Evolutionary conservation across 140 eudicot species (phyloP), one percentile per base, ranked within the genome.

Genomic region (Cichorium intybus): DNA sequence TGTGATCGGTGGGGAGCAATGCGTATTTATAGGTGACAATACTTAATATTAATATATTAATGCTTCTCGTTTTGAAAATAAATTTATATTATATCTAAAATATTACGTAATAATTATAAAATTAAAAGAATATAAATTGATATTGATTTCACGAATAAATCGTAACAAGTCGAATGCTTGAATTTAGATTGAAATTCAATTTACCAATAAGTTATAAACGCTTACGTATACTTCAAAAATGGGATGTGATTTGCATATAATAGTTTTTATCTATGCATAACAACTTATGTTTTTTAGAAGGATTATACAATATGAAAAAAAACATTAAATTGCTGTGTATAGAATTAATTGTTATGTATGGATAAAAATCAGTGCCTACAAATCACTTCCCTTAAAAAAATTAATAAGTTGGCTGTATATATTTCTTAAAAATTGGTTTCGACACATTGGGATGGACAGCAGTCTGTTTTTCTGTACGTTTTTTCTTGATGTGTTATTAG

Each of bases 1-100:
- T 83, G 86, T 83, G 83, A 80, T 29, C 78, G 10, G 79, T 58
- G 81, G 78, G 73, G 79, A 69, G 66, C 55, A 60, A 68, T 35
- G 35, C 34, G 62, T 70, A 77, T 64, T 47, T 70, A 70, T 70
- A 77, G 67, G 37, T 45, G 33, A 55, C 54, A 64, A 60, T 21
- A 33, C 8, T 23, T 24, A 11, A 39, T 66, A 51, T 21, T 65
- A n/a, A 29, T 50, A 15, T 21, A 50, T 26, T 45, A 18, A 34
- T 34, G 49, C 64, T 17, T 41, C 53, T 39, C 23, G 15, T 41
- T 41, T 61, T 6, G 1, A 41, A 39, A 61, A 60, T 11, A 4
- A 60, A 12, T 39, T 39, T 10, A 7, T 34, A 7, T 24, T n/a
- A 33, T 5, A 17, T 8, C 17, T 17, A 17, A 18, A 18, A 58